These are phyloP conservation scores for Apiospora koreana DNA, from an alignment of 2,329 filamentous ascomycete genomes.

Conservation along the genomic window DNA sequence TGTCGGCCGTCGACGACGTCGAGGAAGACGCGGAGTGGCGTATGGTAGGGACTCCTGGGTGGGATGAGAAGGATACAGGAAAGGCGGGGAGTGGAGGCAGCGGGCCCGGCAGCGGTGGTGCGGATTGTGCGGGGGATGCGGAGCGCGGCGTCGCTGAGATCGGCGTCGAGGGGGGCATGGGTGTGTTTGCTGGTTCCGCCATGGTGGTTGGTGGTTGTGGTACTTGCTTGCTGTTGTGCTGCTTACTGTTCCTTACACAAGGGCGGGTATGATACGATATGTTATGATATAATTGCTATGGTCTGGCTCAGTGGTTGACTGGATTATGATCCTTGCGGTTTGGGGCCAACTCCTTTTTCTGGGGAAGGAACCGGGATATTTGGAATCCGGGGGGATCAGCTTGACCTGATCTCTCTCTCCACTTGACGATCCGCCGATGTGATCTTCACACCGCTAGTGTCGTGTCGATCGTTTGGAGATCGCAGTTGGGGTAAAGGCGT, in stretches of 20 bases:
- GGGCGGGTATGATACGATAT: not conserved
- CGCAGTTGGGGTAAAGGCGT: too few species aligned
- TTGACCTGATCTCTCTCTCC: not conserved
- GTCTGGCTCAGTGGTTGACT: not conserved
- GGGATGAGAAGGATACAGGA: not conserved
- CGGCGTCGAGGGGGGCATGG: constrained; percentile 37
- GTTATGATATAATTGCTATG: not conserved
- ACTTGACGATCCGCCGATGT: too few species aligned
- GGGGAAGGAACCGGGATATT: not conserved
- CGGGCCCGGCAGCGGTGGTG: constrained; percentile 12
- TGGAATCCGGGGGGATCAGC: not conserved
- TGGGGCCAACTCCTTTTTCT: not conserved
- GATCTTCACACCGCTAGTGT: not conserved
- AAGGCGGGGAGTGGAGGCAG: not conserved
- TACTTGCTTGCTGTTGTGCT: not conserved
- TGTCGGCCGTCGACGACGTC: constrained; percentile 14
- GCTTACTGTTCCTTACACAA: not conserved
- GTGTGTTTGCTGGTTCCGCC: constrained; percentile 50
- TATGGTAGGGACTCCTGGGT: not conserved
- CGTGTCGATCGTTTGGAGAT: not conserved
- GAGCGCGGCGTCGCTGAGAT: constrained; percentile 44
- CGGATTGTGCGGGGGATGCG: constrained; percentile 38
- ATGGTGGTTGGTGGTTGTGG: constrained; percentile 27
- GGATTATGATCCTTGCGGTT: not conserved
- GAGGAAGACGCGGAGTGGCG: not conserved